Evolutionary conservation across 2,329 filamentous ascomycete genomes (phyloP), one percentile per base, ranked within the genome.

Genomic region (Periglandula ipomoeae): DNA sequence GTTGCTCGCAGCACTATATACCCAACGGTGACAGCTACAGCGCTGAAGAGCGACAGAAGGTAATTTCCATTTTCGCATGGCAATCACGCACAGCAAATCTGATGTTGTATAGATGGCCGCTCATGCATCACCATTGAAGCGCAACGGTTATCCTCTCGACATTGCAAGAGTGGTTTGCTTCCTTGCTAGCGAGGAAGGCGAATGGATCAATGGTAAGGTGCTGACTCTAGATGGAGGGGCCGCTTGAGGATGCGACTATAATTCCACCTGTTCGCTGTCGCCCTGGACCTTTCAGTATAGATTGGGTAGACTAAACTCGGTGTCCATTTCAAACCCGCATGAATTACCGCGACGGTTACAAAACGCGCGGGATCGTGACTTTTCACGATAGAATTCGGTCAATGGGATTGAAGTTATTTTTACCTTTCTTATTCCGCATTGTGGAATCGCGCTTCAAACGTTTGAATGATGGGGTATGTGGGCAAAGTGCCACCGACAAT

Each of bases 101-200:
- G 4, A 5, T 7, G 6, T 9, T 11, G 15, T 1, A 15, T 3
- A 38, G 34, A 59, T 61, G 61, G 81, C 80, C 40, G 71, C 74
- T 52, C 79, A 74, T 52, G 83, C 80, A 79, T 82, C 78, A 17
- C 81, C 81, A 34, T 70, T 81, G 56, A 73, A 75, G 68, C 78
- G 81, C 60, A 81, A 84, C 51, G 81, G 81, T 55, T 78, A 84
- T 54, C 81, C 81, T 50, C 77, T 82, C 60, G 82, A 85, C 61
- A 79, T 85, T 62, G 82, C 81, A 53, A 67, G 60, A 72, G 37
- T 47, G 5, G 37, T 47, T 26, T 24, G 46, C 15, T 47, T 47
- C 8, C 19, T 41, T 17, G 70, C 70, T 4, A 72, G 69, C 6
- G 64, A 73, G 48, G 70, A 73, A 45, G 70, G 69, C 48, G 69